A percentile compares a stretch with the other conserved stretches of the same genome.
phyloP scores from a whole-genome alignment of 75 land plant species.

The Pinus taeda region DNA sequence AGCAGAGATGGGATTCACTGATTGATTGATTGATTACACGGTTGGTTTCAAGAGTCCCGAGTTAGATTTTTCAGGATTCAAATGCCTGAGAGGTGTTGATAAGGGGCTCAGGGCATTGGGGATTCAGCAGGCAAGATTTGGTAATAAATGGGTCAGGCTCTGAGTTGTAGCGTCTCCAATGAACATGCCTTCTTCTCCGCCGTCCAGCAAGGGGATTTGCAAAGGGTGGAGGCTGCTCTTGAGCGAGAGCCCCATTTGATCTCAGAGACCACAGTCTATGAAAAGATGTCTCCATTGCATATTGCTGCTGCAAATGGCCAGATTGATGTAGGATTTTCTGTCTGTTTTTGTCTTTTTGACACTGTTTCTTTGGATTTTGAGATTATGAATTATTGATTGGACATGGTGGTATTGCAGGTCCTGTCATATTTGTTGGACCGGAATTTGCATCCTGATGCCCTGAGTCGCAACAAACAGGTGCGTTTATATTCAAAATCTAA shows the following conservation, averaged over 20 bases:
- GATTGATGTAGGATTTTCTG: constrained; percentile 47
- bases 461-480: constrained; percentile 74
- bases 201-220: constrained; percentile 33
- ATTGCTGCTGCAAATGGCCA: constrained; percentile 68
- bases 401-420: constrained; percentile 37
- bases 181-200: constrained; percentile 31
- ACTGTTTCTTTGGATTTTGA: constrained; percentile 1
- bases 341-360: background rate
- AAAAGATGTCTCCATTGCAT: constrained; percentile 53
- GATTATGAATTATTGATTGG: background rate
- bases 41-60: too few relatives aligned
- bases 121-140: too few relatives aligned
- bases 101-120: too few relatives aligned
- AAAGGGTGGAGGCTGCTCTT: constrained; percentile 17
- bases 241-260: constrained; percentile 22
- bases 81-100: too few relatives aligned
- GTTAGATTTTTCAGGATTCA: too few relatives aligned
- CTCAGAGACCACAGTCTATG: constrained; percentile 18
- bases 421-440: constrained; percentile 46
- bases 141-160: constrained; percentile 48
- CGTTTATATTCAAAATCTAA: background rate
- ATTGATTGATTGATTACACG: too few relatives aligned
- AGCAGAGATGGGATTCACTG: too few relatives aligned
- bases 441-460: constrained; percentile 42
- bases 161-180: constrained; percentile 33